Percentiles rank a stretch among this genome's conserved stretches.
Evolutionary conservation across 1,139 yeast genomes (phyloP).

Genomic region (Nakaseomyces bracarensis): DNA sequence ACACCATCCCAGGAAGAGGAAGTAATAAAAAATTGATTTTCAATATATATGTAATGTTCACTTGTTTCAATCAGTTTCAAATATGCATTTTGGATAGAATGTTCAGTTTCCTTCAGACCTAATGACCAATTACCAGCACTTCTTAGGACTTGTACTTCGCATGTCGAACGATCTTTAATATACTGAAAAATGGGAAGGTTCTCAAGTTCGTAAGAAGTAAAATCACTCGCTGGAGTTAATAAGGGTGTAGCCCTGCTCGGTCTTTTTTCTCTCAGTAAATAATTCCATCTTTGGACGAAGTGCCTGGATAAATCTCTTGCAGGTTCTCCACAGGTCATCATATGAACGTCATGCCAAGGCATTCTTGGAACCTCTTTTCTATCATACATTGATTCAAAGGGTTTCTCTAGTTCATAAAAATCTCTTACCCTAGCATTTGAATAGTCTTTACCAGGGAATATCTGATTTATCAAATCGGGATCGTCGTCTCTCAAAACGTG

Average conservation of each 20-base stretch:
- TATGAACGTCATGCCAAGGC: slow-evolving; percentile 99
- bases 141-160: slow-evolving; percentile 83
- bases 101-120: slow-evolving; percentile 77
- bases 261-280: slow-evolving; percentile 79
- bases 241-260: slow-evolving; percentile 92
- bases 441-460: slow-evolving; percentile 95
- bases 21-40: slow-evolving; percentile 88
- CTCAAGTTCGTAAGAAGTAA: slow-evolving; percentile 61
- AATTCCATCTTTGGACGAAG: slow-evolving; percentile 97
- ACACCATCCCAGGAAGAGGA: slow-evolving; percentile 82
- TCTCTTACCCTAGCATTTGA: slow-evolving; percentile 92
- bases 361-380: slow-evolving; percentile 75
- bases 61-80: slow-evolving; percentile 83
- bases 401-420: slow-evolving; percentile 70
- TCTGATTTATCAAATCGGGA: slow-evolving; percentile 47
- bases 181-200: slow-evolving; percentile 43
- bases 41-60: slow-evolving; percentile 88
- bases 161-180: slow-evolving; percentile 49
- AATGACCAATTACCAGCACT: slow-evolving; percentile 91
- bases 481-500: slow-evolving; percentile 81
- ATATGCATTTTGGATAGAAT: slow-evolving; percentile 89
- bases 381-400: slow-evolving; percentile 90
- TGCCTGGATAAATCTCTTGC: slow-evolving; percentile 91
- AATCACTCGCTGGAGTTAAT: slow-evolving; percentile 85
- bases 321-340: slow-evolving; percentile 91